phyloP scores from a whole-genome alignment of 306 rosid genomes.

The Cotoneaster glaucophyllus region DNA sequence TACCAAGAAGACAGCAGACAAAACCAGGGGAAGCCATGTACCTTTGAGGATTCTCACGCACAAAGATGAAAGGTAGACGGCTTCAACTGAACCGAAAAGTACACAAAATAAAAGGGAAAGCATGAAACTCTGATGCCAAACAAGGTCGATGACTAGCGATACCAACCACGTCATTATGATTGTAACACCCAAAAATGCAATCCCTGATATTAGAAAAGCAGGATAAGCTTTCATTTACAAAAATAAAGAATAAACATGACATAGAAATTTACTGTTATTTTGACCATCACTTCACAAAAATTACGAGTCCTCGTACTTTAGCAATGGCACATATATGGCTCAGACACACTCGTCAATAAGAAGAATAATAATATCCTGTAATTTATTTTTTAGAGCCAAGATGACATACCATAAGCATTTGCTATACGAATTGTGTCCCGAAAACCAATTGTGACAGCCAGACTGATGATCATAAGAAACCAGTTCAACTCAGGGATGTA shows the following conservation, averaged over 20 bases:
- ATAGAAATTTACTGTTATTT: neutral
- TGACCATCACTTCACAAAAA: neutral
- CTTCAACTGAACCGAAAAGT: conserved; percentile 60
- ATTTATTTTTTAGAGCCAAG: neutral
- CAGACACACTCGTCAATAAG: neutral
- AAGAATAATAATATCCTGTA: neutral
- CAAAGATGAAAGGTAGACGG: conserved; percentile 62
- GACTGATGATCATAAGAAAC: conserved; percentile 68
- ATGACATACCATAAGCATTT: conserved; percentile 63
- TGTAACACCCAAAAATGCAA: conserved; percentile 49
- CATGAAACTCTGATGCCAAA: conserved; percentile 55
- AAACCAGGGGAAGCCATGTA: conserved; percentile 73
- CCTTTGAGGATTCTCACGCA: conserved; percentile 61
- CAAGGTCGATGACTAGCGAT: conserved; percentile 67
- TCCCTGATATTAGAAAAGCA: conserved; percentile 45
- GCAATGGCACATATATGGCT: neutral
- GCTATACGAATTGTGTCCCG: conserved; percentile 45
- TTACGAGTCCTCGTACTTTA: neutral
- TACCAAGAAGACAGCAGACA: conserved; percentile 49
- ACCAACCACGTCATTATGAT: conserved; percentile 63
- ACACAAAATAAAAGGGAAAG: conserved; percentile 46
- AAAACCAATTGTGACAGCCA: conserved; percentile 56
- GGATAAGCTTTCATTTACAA: conserved; percentile 12
- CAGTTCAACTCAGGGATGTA: conserved; percentile 88
- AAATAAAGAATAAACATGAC: neutral